Evolutionary conservation across 1,284 basidiomycete species (phyloP), one percentile per base, ranked within the genome.

Genomic region (Naganishia liquefaciens): DNA sequence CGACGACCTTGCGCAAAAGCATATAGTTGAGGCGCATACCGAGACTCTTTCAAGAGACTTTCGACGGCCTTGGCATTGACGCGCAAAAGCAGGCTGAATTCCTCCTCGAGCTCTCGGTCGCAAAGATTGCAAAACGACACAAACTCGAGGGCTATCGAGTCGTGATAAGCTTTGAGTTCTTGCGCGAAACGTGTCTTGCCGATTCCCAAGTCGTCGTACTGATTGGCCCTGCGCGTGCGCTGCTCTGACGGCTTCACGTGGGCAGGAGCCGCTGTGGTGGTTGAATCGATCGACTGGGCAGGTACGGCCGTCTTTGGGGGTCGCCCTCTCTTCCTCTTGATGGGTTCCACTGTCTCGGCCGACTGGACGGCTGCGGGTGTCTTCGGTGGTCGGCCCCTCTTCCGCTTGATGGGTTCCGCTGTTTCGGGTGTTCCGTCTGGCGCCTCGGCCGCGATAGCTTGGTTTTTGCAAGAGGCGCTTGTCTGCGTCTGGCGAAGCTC

Each of bases 251-350:
- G 9, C 19, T 54, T 39, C 5, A 17, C 3, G 39, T 21, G 27
- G 0, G 15, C 9, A 9, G 27, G 2, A 21, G 19, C 27, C 0
- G 17, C 43, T 7, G 13, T 17, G 2, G 39, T 17, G 2, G 39
- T 25, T 43, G 17, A 23, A 19, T 25, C 3, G 9, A 11, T 43
- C 39, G 5, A 21, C 9, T 39, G 17, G 25, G 23, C 17, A 40
- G 9, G 11, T 7, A 6, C 39, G 42, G 43, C 10, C 23, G 15
- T 23, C 43, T 44, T 54, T 17, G 21, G 39, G 15, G 53, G 53
- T 54, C 53, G 39, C 25, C 42, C 54, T 19, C 10, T 30, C n/a
- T 57, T 57, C n/a, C 25, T 25, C 54, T 57, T 57, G 25, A 44
- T 19, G 19, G 43, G 43, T 44, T 19, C 43, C 23, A 19, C 15